These are phyloP conservation scores for Bipolaris gigantea DNA, from an alignment of 2,329 filamentous ascomycete species.

Conservation along the genomic window DNA sequence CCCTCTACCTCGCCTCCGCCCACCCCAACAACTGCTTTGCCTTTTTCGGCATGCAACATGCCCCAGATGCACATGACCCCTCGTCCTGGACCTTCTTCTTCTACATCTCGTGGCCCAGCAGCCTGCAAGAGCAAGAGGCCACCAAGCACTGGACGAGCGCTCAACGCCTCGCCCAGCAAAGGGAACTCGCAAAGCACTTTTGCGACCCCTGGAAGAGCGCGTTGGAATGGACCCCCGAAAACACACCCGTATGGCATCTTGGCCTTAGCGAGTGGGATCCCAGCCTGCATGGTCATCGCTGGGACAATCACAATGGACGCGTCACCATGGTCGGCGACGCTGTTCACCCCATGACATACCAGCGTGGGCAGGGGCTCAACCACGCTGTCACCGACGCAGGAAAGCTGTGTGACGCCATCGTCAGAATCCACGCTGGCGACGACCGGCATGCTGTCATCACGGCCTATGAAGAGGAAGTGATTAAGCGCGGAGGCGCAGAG, in stretches of 20 bases:
- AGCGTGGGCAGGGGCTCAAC: slow-evolving; percentile 56
- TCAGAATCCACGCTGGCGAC: slow-evolving; percentile 26
- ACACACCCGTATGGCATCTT: slow-evolving; percentile 39
- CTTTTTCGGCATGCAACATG: slow-evolving; percentile 53
- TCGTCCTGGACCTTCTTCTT: slow-evolving; percentile 52
- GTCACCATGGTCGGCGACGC: slow-evolving; percentile 48
- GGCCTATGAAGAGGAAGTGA: slow-evolving; percentile 52
- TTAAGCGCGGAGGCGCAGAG: slow-evolving; percentile 38
- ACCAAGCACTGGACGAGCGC: slow-evolving; percentile 42
- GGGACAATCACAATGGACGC: slow-evolving; percentile 40
- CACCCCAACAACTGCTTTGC: slow-evolving; percentile 51
- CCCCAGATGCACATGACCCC: slow-evolving; percentile 41
- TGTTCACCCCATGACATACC: slow-evolving; percentile 48
- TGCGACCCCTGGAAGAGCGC: slow-evolving; percentile 51
- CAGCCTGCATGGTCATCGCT: slow-evolving; percentile 29
- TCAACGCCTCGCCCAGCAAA: slow-evolving; percentile 47
- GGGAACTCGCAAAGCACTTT: slow-evolving; percentile 45
- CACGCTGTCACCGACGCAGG: slow-evolving; percentile 51
- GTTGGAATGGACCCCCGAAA: slow-evolving; percentile 40
- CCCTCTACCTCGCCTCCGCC: slow-evolving; percentile 48
- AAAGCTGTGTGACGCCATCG: slow-evolving; percentile 43
- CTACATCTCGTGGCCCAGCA: slow-evolving; percentile 52
- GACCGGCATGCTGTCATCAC: slow-evolving; percentile 37
- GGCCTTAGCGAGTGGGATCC: slow-evolving; percentile 45
- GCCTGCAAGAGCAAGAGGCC: slow-evolving; percentile 47